Evolutionary conservation across 805 yeast genomes (phyloP), one percentile per base, ranked within the genome.

Genomic region (Sugiyamaella valdiviana): DNA sequence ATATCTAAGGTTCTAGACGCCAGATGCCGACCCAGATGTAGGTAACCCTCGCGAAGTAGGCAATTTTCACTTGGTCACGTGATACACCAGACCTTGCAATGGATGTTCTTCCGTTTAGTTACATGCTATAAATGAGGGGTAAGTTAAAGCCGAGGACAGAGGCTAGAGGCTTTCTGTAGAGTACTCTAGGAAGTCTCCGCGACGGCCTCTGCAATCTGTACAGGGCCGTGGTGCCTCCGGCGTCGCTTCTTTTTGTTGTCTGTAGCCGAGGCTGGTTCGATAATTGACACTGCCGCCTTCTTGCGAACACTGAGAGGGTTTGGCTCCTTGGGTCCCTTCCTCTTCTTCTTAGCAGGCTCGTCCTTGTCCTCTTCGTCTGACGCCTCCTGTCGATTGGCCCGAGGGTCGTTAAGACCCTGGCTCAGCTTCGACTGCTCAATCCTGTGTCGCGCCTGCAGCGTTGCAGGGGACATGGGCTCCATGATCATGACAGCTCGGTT

Each of bases 401-500:
- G 55, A 5, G 75, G 68, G 57, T 80, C 83, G 62, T 93, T 91
- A 63, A 93, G 74, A 0, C 98, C 98, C 20, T 75, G 77, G 2
- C 78, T 78, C 45, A 93, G 71, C 60, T 93, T 93, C 40, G 74
- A 71, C 1, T 69, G 63, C 65, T 93, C 99, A 37, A 74, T 69
- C 23, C 65, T 57, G 41, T 61, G 60, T 47, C 80, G 78, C 14
- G 74, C 71, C 40, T 62, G 64, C 10, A 71, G 72, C 39, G 91
- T 83, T 5, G 86, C 85, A 36, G 75, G 76, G 45, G 95, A 85
- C 56, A 89, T 69, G 6, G 97, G 96, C 66, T 93, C 99, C 93
- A 93, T 80, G 22, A 93, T 82, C 91, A 93, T 86, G 15, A 93
- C 99, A 1, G 96, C 80, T 52, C 96, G 75, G 60, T 85, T 82